A percentile compares a stretch with the other conserved stretches of the same genome.
phyloP scores from a whole-genome alignment of 345 rosid genomes.

The Acer yangbiense region DNA sequence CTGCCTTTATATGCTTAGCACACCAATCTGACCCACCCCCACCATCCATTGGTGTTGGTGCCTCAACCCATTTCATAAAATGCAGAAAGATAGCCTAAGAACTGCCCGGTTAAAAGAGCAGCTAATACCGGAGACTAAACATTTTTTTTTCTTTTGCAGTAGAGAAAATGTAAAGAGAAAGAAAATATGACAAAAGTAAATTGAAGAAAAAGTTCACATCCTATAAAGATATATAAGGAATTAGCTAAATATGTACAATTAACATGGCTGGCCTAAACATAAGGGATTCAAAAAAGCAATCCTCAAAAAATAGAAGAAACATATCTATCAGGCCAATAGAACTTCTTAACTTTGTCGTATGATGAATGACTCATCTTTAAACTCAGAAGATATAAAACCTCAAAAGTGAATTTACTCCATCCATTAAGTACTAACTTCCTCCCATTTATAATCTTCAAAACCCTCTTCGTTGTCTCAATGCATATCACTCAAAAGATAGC shows the following conservation, averaged over 20 bases:
- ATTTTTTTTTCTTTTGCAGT: no score
- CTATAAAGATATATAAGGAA: no score
- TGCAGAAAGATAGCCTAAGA: slow-evolving; percentile 52
- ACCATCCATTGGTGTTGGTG: slow-evolving; percentile 73
- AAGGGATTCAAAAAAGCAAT: no score
- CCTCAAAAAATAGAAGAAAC: neutral
- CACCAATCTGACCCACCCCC: slow-evolving; percentile 80
- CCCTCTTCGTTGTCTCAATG: no score
- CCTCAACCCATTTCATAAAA: slow-evolving; percentile 83
- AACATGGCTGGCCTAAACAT: no score
- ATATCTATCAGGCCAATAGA: neutral
- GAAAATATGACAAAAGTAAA: no score
- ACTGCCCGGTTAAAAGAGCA: neutral
- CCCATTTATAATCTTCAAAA: no score
- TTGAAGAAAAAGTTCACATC: no score
- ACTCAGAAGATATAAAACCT: neutral
- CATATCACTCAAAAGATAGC: no score
- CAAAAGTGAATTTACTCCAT: neutral
- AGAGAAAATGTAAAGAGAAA: neutral
- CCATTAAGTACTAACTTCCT: no score
- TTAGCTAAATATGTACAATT: no score
- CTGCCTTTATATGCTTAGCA: slow-evolving; percentile 65
- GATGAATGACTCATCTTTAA: neutral
- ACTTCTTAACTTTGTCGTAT: neutral
- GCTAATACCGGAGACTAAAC: neutral